Evolutionary conservation across 2,329 filamentous ascomycete species (phyloP).

Genomic region (Sarocladium kiliense): DNA sequence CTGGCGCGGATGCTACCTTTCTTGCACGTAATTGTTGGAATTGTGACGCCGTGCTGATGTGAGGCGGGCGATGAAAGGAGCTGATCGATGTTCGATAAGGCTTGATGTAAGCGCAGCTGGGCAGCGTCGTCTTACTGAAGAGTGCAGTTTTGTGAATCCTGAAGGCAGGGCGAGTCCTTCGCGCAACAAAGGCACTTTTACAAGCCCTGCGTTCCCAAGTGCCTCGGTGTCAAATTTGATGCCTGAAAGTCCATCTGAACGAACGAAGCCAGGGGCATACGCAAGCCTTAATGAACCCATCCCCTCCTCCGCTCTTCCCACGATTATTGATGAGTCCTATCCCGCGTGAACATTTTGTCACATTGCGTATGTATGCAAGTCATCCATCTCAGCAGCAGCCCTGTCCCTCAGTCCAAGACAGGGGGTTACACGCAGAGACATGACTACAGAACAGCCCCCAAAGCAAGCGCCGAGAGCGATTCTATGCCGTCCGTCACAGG

Average conservation of each 20-base stretch:
- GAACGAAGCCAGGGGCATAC: not conserved
- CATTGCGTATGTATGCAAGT: conserved; percentile 5
- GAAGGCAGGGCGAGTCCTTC: not conserved
- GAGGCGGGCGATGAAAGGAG: not conserved
- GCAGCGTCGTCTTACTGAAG: not conserved
- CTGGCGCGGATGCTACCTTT: not conserved
- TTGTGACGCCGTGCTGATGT: conserved; percentile 7
- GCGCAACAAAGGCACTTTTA: not conserved
- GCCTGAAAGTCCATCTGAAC: not conserved
- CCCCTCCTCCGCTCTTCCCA: not conserved
- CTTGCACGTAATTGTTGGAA: not conserved
- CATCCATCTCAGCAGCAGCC: not conserved
- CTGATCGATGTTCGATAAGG: not conserved
- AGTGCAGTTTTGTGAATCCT: not conserved
- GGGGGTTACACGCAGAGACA: conserved; percentile 5
- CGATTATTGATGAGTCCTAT: not conserved
- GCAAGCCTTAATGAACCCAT: conserved; percentile 3
- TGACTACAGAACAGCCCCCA: not conserved
- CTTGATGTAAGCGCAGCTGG: conserved; percentile 1
- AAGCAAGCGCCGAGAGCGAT: conserved; percentile 3
- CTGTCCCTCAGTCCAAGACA: not conserved
- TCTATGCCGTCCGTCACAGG: not conserved
- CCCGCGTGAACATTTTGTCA: not conserved
- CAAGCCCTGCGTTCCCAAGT: not conserved
- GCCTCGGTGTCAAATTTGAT: not conserved